Evolutionary conservation across 1,284 basidiomycete genomes (phyloP).

Genomic region (Papiliotrema fonsecae): DNA sequence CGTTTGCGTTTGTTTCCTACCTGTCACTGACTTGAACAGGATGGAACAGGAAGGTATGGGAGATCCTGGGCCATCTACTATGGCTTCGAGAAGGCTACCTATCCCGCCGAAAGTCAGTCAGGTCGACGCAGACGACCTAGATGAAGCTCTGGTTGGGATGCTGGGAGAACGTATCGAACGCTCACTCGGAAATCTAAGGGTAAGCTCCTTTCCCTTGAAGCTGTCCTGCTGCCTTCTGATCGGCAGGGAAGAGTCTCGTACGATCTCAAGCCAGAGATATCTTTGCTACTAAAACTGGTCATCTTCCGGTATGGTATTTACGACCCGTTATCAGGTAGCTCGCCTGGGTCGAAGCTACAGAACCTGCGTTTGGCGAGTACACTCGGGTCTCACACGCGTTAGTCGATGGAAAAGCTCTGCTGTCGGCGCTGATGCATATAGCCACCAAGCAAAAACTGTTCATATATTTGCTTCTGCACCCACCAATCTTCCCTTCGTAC

Average conservation of each 20-base stretch:
- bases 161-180: conserved; percentile 77
- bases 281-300: conserved; percentile 66
- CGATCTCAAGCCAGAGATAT: conserved; percentile 77
- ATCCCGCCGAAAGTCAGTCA: conserved; percentile 70
- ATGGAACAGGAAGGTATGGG: too few species aligned
- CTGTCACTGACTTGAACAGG: too few species aligned
- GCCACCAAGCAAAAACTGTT: conserved; percentile 54
- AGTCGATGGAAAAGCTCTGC: background rate
- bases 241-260: conserved; percentile 55
- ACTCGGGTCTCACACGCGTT: background rate
- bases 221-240: background rate
- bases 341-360: conserved; percentile 88
- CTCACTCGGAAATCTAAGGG: conserved; percentile 66
- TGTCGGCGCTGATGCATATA: conserved; percentile 4
- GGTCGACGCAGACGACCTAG: conserved; percentile 87
- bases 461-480: conserved; percentile 61
- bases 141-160: conserved; percentile 79
- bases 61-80: conserved; percentile 4
- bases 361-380: conserved; percentile 56
- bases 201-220: conserved; percentile 47
- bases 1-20: conserved; percentile 42
- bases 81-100: background rate
- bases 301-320: conserved; percentile 83
- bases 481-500: conserved; percentile 73
- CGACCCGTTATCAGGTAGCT: conserved; percentile 61